Evolutionary conservation across 2,329 filamentous ascomycete species (phyloP).

Genomic region (Clarireedia sp.): DNA sequence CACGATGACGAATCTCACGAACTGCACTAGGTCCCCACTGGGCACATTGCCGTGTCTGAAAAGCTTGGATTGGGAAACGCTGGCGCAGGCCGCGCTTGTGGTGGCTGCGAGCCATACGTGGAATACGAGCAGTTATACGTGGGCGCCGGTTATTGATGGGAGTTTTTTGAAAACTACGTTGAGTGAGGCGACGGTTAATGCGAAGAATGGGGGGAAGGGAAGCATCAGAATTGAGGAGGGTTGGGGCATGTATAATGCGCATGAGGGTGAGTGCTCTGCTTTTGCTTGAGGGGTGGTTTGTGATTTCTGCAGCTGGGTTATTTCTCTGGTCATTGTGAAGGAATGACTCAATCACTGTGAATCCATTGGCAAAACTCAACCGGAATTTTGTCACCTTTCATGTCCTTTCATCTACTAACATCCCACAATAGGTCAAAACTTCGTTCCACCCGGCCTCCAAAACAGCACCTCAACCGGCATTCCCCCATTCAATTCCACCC

Average conservation of each 20-base stretch:
- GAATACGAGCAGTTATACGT: conserved; percentile 48
- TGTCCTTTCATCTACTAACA: neutral
- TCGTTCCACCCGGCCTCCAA: conserved; percentile 44
- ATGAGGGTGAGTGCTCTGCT: conserved; percentile 34
- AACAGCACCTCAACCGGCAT: conserved; percentile 27
- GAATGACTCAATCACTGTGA: neutral
- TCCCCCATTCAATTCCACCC: conserved; percentile 42
- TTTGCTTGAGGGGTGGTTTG: no score
- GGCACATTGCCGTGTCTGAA: conserved; percentile 47
- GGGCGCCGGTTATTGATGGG: conserved; percentile 53
- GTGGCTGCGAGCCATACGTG: conserved; percentile 44
- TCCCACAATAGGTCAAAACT: conserved; percentile 43
- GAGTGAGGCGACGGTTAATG: conserved; percentile 33
- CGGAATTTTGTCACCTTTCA: no score
- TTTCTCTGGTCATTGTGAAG: neutral
- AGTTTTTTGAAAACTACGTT: conserved; percentile 42
- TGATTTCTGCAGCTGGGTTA: no score
- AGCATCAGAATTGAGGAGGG: conserved; percentile 38
- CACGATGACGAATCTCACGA: conserved; percentile 35
- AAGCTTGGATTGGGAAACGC: conserved; percentile 40
- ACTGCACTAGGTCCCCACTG: conserved; percentile 33
- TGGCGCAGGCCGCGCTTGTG: conserved; percentile 43
- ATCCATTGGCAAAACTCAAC: no score
- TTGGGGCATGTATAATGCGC: conserved; percentile 52
- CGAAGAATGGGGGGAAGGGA: conserved; percentile 15